Conservation (phyloP, 257 asterid species). For the Lycium ferocissimum region DNA sequence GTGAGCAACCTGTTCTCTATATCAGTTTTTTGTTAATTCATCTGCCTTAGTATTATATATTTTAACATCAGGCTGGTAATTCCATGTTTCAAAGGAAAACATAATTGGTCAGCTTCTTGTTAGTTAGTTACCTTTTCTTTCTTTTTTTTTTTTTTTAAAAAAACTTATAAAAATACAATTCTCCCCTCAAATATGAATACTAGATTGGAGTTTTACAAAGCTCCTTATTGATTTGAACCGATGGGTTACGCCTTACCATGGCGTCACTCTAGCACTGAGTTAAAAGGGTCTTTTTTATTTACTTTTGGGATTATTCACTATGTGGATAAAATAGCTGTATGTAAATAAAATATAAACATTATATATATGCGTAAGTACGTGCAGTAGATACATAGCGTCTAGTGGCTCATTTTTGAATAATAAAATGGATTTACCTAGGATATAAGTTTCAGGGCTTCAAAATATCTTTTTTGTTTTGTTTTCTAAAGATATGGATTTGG, state of each 20-base stretch:
- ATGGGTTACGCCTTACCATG: neutral
- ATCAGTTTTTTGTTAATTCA: neutral
- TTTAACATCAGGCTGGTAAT: neutral
- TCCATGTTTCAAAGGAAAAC: neutral
- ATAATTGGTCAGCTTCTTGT: neutral
- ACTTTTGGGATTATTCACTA: neutral
- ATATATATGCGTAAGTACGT: too few species aligned
- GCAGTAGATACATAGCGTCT: too few species aligned
- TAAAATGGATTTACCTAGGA: too few species aligned
- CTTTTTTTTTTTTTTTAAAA: too few species aligned
- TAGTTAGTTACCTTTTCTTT: neutral
- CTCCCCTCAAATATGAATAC: neutral
- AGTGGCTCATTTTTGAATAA: too few species aligned
- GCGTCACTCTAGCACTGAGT: neutral
- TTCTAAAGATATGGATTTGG: neutral
- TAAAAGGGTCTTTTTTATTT: neutral
- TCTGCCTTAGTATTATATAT: neutral
- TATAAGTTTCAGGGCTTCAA: neutral
- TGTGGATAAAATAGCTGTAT: too few species aligned
- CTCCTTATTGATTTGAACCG: neutral
- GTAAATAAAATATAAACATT: too few species aligned
- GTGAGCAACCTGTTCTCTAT: constrained; percentile 45
- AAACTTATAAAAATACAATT: too few species aligned
- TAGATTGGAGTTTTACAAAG: neutral
- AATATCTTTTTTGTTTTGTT: constrained; percentile 8